Base-by-base conservation (phyloP, 352 stramenopile genomes). In the Hyaloperonospora brassicae region DNA sequence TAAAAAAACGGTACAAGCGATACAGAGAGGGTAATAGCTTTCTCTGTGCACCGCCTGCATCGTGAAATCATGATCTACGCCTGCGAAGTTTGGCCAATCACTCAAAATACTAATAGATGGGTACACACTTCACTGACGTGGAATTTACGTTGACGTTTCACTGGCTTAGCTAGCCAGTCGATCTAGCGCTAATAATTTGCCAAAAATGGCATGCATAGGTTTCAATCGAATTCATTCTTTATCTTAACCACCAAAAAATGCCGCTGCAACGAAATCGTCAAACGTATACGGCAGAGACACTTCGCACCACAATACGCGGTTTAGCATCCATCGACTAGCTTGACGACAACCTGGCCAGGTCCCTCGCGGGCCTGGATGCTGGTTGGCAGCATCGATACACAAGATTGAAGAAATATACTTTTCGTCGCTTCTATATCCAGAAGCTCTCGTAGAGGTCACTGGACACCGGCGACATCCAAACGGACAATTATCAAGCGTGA, bases 161-260 rank as follows among this genome's bases (percentile, higher is more conserved):
- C 53, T 1, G 52, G 59, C 6, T 45, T 14, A n/a, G 22, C n/a
- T 9, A 53, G 12, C n/a, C 23, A 48, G 44, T 53, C 45, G 36
- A 53, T 49, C 23, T 53, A 13, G 5, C 27, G 52, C 31, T 59
- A 17, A 34, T 59, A 53, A 5, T 40, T 42, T n/a, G 36, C n/a
- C n/a, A 69, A 27, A 25, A 44, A 64, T 12, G 60, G 49, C 2
- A 68, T 68, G 1, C 50, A 42, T 3, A 70, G 22, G 43, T 62
- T 73, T 11, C 51, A 67, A 31, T 68, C 57, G 27, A 63, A 70
- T 2, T 39, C 49, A 46, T 66, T 56, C 24, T 68, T 64, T 23
- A 70, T 51, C 21, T 62, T 52, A 27, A 70, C 52, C 11, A 68
- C 34, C 34, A 67, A 12, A 41, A 70, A 62, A 0, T 59, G 4